phyloP scores from a whole-genome alignment of 202 grass and related monocot species.

The Saccharum hybrid region DNA sequence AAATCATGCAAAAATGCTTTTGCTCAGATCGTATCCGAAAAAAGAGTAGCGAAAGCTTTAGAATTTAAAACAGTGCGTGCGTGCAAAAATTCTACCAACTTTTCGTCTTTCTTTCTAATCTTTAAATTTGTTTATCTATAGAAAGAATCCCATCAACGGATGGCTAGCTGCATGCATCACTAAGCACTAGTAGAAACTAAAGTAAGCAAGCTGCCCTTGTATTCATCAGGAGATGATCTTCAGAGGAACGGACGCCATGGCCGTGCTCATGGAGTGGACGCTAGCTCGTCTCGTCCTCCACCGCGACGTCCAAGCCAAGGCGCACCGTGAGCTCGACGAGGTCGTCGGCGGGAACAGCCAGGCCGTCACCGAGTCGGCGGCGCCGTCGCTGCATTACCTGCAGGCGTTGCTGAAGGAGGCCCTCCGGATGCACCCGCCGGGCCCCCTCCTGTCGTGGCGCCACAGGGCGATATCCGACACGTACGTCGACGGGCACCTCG shows the following conservation, averaged over 20 bases:
- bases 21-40: conserved; percentile 5
- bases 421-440: conserved; percentile 81
- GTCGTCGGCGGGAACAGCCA: conserved; percentile 50
- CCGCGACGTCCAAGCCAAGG: conserved; percentile 62
- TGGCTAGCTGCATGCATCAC: background rate
- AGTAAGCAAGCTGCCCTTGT: background rate
- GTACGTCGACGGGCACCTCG: conserved; percentile 60
- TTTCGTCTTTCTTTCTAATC: background rate
- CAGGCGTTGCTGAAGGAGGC: conserved; percentile 75
- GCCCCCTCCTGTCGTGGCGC: conserved; percentile 71
- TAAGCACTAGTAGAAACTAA: conserved; percentile 14
- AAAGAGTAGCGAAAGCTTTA: background rate
- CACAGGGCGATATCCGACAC: conserved; percentile 67
- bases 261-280: conserved; percentile 87
- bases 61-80: background rate
- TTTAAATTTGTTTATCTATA: background rate
- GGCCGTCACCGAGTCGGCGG: conserved; percentile 42
- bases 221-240: conserved; percentile 84
- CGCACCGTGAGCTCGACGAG: conserved; percentile 63
- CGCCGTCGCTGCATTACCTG: conserved; percentile 64
- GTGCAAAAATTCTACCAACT: conserved; percentile 25
- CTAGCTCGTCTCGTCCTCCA: conserved; percentile 73
- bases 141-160: conserved; percentile 38
- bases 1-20: conserved; percentile 26
- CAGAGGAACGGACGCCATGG: conserved; percentile 86